Evolutionary conservation across 2,329 filamentous ascomycete genomes (phyloP).

Genomic region (Fusarium robinianum): DNA sequence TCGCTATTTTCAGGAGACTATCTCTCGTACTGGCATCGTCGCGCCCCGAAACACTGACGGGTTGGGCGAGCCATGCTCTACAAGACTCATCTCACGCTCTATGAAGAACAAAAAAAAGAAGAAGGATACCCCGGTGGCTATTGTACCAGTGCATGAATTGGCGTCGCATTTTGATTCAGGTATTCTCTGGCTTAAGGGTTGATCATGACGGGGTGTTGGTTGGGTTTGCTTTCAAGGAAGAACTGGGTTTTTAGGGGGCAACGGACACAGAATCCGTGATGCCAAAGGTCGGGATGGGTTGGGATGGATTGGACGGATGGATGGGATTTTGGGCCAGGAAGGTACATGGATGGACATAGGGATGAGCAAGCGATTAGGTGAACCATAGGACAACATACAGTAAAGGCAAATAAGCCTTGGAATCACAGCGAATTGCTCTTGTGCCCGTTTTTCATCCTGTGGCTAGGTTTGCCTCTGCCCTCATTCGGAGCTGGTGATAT

Average conservation of each 20-base stretch:
- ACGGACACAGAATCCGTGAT: background rate
- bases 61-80: slow-evolving; percentile 20
- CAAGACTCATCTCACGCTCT: slow-evolving; percentile 28
- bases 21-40: background rate
- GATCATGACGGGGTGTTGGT: slow-evolving; percentile 29
- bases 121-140: slow-evolving; percentile 30
- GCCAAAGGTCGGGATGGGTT: slow-evolving; percentile 12
- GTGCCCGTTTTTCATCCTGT: too few species aligned
- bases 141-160: slow-evolving; percentile 39
- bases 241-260: slow-evolving; percentile 1
- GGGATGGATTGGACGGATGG: slow-evolving; percentile 21
- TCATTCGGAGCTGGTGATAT: too few species aligned
- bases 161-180: slow-evolving; percentile 36
- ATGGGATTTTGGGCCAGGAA: background rate
- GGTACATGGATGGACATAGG: background rate
- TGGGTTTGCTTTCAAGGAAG: slow-evolving; percentile 23
- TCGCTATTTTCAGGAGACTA: too few species aligned
- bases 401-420: too few species aligned
- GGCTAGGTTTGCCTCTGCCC: too few species aligned
- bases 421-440: too few species aligned
- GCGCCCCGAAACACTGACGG: slow-evolving; percentile 47
- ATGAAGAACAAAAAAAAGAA: too few species aligned
- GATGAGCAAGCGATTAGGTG: background rate
- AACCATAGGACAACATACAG: background rate
- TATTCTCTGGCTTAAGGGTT: slow-evolving; percentile 28